These are phyloP conservation scores for Sclerotinia trifoliorum DNA, from an alignment of 2,329 filamentous ascomycete species.

Conservation along the genomic window DNA sequence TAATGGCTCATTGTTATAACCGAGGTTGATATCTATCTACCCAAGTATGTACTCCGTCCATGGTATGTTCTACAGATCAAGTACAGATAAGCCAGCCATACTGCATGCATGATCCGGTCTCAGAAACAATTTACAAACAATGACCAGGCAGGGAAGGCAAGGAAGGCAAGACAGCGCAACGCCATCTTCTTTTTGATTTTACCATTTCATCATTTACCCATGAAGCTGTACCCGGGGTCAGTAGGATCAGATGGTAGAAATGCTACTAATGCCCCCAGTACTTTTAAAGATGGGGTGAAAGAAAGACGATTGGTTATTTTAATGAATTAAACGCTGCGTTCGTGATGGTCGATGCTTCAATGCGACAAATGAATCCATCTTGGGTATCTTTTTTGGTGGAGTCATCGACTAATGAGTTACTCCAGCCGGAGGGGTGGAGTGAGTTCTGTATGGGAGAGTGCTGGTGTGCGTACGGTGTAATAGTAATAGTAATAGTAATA, in stretches of 20 bases:
- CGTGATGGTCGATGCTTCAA: background rate
- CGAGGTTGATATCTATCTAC: background rate
- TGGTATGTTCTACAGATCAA: background rate
- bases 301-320: background rate
- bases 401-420: background rate
- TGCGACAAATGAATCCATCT: background rate
- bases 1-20: background rate
- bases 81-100: conserved; percentile 5
- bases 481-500: too few relatives aligned
- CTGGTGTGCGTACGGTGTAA: too few relatives aligned
- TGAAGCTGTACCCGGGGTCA: background rate
- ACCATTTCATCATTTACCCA: background rate
- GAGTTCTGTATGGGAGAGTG: too few relatives aligned
- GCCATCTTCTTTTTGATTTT: background rate
- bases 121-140: background rate
- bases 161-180: background rate
- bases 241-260: too few relatives aligned
- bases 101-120: background rate
- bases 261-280: too few relatives aligned
- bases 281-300: conserved; percentile 11
- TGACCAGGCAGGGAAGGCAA: background rate
- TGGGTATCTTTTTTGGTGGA: background rate
- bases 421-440: too few relatives aligned
- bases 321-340: background rate
- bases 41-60: background rate